phyloP scores from a whole-genome alignment of 345 rosid species.

The Eucalyptus globulus region DNA sequence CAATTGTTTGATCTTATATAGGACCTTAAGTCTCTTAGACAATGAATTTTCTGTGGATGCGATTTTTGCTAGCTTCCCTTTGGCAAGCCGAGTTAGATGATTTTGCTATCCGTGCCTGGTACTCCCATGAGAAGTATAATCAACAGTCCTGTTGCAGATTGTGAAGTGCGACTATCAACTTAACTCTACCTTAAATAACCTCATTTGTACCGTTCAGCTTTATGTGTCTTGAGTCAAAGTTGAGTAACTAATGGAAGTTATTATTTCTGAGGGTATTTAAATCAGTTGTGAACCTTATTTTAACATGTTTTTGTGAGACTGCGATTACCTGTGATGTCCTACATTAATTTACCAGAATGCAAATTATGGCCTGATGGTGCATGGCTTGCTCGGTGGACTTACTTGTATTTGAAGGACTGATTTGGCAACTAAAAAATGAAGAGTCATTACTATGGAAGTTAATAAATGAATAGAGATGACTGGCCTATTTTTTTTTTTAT shows the following conservation, averaged over 20 bases:
- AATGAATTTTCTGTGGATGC: background rate
- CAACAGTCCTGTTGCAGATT: background rate
- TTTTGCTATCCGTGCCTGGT: background rate
- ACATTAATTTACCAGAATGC: background rate
- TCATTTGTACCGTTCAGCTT: background rate
- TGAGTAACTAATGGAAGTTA: background rate
- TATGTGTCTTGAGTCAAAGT: background rate
- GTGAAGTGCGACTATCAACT: background rate
- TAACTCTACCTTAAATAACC: background rate
- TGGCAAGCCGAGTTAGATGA: background rate
- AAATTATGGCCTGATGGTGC: background rate
- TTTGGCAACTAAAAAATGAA: background rate
- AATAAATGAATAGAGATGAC: background rate
- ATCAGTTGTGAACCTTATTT: background rate
- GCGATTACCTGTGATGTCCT: background rate
- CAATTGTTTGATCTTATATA: background rate
- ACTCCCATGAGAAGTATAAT: background rate
- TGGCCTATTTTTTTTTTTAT: background rate
- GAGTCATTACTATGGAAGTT: background rate
- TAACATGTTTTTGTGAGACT: background rate
- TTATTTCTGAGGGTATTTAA: background rate
- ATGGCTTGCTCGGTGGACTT: background rate
- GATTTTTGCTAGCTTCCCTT: background rate
- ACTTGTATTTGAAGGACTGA: background rate
- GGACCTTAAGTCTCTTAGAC: background rate